Evolutionary conservation across 345 rosid genomes (phyloP), one percentile per base, ranked within the genome.

Genomic region (Limnanthes douglasii): DNA sequence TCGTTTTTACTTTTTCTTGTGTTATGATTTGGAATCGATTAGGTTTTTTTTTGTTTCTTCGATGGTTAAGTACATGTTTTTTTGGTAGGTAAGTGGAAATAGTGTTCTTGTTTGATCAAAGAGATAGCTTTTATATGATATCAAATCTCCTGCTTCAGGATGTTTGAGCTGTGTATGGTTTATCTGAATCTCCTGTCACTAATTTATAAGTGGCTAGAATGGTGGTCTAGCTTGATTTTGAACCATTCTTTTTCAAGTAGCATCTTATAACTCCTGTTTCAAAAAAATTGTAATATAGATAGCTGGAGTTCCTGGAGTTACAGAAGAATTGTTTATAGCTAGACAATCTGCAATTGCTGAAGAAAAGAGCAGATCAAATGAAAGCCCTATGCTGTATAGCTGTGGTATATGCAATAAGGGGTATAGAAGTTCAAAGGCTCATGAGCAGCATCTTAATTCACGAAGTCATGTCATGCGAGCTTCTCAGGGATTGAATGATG

Each of bases 241-340:
- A n/a, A n/a, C n/a, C n/a, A n/a, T n/a, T n/a, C n/a, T n/a, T n/a
- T n/a, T n/a, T n/a, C n/a, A n/a, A n/a, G n/a, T n/a, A n/a, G n/a
- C n/a, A n/a, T n/a, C n/a, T n/a, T n/a, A n/a, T n/a, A n/a, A n/a
- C n/a, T n/a, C n/a, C n/a, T n/a, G n/a, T n/a, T n/a, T n/a, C n/a
- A n/a, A n/a, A n/a, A n/a, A n/a, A n/a, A n/a, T n/a, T n/a, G n/a
- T n/a, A n/a, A n/a, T n/a, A n/a, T 41, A 90, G 95, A 68, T 90
- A 14, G 98, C 94, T 55, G 95, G 94, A 20, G 95, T 90, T 59
- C 95, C 95, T 0, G 98, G 94, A 45, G 98, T 90, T 54, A 90
- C 92, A 13, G 95, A 84, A 64, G 67, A 77, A 2, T 23, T 90
- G 13, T 90, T 80, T 54, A 48, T 64, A 50, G 94, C 94, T 5